Percentiles rank a stretch among this genome's conserved stretches.
Conservation (phyloP, 164 flowering plant genomes). For the Vitis rotundifolia region DNA sequence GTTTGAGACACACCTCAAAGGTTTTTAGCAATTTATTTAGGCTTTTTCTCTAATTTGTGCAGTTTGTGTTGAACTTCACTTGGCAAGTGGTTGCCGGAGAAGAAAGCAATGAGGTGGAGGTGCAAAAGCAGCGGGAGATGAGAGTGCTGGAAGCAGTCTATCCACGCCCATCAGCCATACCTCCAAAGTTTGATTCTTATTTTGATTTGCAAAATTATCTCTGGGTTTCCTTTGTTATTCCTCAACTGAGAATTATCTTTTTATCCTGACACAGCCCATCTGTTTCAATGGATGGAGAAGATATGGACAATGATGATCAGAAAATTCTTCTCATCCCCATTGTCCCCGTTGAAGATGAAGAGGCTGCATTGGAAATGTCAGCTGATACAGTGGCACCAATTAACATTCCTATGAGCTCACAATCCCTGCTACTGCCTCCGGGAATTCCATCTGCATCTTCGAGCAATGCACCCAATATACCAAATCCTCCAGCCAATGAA, state of each 20-base stretch:
- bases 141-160: conserved; percentile 91
- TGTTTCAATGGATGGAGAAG: conserved; percentile 35
- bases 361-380: conserved; percentile 33
- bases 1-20: no score
- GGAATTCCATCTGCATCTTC: conserved; percentile 18
- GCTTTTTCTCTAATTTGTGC: conserved; percentile 4
- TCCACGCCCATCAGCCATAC: conserved; percentile 86
- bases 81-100: conserved; percentile 95
- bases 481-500: conserved; percentile 20
- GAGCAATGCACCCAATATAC: conserved; percentile 10
- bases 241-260: conserved; percentile 17
- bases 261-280: conserved; percentile 53
- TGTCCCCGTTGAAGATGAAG: conserved; percentile 88
- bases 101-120: conserved; percentile 75
- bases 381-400: conserved; percentile 19
- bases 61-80: conserved; percentile 52
- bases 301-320: conserved; percentile 28
- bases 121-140: conserved; percentile 66
- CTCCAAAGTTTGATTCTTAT: conserved; percentile 59
- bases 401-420: conserved; percentile 19
- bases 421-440: conserved; percentile 16
- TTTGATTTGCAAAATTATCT: background rate
- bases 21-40: no score
- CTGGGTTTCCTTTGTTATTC: background rate
- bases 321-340: conserved; percentile 59